phyloP scores from a whole-genome alignment of 2,329 filamentous ascomycete genomes.

The Colletotrichum theobromicola region DNA sequence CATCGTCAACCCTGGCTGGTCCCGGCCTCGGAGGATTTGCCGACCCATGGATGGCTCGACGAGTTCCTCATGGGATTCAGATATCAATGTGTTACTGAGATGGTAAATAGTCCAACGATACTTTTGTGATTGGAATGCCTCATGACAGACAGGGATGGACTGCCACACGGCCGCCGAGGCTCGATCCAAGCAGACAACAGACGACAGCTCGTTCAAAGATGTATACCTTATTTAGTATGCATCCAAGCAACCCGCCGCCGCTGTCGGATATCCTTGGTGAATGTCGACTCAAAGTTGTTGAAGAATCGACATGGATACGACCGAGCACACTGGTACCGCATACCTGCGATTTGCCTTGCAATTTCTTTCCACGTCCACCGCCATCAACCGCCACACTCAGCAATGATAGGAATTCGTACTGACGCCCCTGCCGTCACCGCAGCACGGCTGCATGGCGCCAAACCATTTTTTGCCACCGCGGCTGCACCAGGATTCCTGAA shows the following conservation, averaged over 20 bases:
- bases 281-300: neutral
- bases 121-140: neutral
- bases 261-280: neutral
- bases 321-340: neutral
- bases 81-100: neutral
- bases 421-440: neutral
- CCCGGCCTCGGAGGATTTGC: slow-evolving; percentile 3
- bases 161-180: neutral
- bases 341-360: neutral
- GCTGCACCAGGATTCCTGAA: neutral
- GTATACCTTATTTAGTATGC: neutral
- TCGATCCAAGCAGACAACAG: neutral
- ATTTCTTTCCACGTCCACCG: neutral
- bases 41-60: neutral
- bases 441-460: neutral
- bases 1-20: neutral
- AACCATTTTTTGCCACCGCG: slow-evolving; percentile 4
- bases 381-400: neutral
- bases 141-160: neutral
- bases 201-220: neutral
- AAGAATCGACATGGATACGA: neutral
- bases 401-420: neutral
- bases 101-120: neutral
- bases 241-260: neutral
- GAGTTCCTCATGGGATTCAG: neutral